Evolutionary conservation across 2,329 filamentous ascomycete genomes (phyloP).

Genomic region (Microcyclospora tardicrescens): DNA sequence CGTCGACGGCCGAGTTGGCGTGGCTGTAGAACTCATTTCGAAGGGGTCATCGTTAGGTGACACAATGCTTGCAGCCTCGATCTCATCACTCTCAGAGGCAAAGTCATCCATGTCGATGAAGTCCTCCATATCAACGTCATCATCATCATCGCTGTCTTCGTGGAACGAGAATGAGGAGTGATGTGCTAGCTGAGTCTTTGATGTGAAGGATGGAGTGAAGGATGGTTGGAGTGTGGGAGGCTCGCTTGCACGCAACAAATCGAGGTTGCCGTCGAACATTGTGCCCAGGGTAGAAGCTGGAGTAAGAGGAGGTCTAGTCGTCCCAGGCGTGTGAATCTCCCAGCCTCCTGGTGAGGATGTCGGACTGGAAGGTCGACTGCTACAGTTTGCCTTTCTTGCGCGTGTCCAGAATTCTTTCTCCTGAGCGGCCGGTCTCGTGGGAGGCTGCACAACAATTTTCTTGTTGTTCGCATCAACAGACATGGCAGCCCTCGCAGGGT

Average conservation of each 20-base stretch:
- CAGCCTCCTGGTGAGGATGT: constrained; percentile 8
- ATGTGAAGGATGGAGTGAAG: constrained; percentile 26
- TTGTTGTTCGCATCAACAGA: constrained; percentile 8
- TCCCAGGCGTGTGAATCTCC: constrained; percentile 7
- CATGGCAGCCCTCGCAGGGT: constrained; percentile 13
- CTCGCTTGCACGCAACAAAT: constrained; percentile 59
- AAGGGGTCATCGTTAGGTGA: constrained; percentile 1
- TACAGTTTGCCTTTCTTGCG: constrained; percentile 11
- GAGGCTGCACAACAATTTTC: constrained; percentile 10
- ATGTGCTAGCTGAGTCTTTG: constrained; percentile 26
- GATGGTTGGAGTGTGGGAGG: constrained; percentile 38
- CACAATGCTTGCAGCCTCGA: constrained; percentile 36
- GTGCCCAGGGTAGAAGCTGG: constrained; percentile 20
- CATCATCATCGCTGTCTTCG: constrained; percentile 9
- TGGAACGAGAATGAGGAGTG: constrained; percentile 33
- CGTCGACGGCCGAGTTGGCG: background rate
- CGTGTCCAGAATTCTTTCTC: constrained; percentile 21
- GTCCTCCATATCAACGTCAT: constrained; percentile 15
- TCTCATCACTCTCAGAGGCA: constrained; percentile 23
- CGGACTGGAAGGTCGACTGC: constrained; percentile 19
- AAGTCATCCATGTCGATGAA: constrained; percentile 16
- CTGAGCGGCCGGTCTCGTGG: constrained; percentile 9
- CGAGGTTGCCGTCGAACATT: constrained; percentile 26
- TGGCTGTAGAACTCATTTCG: no score
- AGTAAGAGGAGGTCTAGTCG: constrained; percentile 14